Conservation (phyloP, 805 yeast genomes). For the Saturnispora dispora region DNA sequence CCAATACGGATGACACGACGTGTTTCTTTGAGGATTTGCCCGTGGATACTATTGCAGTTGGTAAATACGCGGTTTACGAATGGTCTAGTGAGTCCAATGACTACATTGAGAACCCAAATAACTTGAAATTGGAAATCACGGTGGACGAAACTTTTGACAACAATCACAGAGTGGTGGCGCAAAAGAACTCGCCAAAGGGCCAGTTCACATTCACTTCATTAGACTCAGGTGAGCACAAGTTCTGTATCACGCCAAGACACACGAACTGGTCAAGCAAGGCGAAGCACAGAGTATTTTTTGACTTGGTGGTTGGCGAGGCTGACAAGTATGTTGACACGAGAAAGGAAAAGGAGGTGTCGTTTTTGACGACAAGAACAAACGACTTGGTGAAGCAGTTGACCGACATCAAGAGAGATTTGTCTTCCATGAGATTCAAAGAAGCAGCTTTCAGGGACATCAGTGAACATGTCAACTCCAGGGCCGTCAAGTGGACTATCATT, state of each 20-base stretch:
- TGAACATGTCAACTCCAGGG: slow-evolving; percentile 60
- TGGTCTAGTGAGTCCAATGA: slow-evolving; percentile 37
- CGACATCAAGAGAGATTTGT: slow-evolving; percentile 59
- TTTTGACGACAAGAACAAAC: slow-evolving; percentile 49
- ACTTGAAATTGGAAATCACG: slow-evolving; percentile 54
- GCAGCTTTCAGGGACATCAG: slow-evolving; percentile 63
- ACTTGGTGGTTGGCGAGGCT: slow-evolving; percentile 60
- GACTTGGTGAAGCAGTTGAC: slow-evolving; percentile 45
- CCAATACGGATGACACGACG: slow-evolving; percentile 62
- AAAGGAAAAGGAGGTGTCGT: slow-evolving; percentile 46
- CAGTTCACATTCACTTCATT: slow-evolving; percentile 66
- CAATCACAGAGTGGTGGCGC: slow-evolving; percentile 65
- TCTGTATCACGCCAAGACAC: slow-evolving; percentile 54
- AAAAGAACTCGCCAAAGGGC: slow-evolving; percentile 54
- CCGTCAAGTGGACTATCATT: slow-evolving; percentile 64
- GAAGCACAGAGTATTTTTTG: slow-evolving; percentile 60
- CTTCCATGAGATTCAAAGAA: slow-evolving; percentile 64
- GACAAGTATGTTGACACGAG: slow-evolving; percentile 56
- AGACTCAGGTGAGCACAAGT: slow-evolving; percentile 71
- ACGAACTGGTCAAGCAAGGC: slow-evolving; percentile 37
- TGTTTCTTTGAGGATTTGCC: slow-evolving; percentile 83
- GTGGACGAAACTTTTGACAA: slow-evolving; percentile 74
- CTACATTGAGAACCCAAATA: slow-evolving; percentile 40
- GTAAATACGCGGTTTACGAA: slow-evolving; percentile 64
- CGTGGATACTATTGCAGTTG: slow-evolving; percentile 70